These are phyloP conservation scores for Oxyria digyna DNA, from an alignment of 148 eudicot species.

Conservation along the genomic window DNA sequence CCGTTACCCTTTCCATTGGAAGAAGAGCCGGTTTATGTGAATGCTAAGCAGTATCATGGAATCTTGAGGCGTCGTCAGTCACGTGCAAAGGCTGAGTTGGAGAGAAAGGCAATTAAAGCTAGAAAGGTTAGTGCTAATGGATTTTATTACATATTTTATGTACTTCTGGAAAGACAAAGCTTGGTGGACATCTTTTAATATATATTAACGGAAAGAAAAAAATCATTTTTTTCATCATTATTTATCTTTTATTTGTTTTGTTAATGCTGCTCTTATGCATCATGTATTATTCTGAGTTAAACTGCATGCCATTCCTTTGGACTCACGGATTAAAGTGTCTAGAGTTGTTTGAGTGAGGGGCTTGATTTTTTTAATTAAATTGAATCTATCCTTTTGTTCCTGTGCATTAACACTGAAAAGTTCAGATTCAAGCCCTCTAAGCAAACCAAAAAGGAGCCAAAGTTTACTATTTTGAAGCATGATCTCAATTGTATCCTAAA, in stretches of 20 bases:
- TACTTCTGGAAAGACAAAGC: not conserved
- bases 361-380: not conserved
- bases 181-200: not conserved
- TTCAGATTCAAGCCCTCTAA: not conserved
- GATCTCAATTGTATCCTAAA: not conserved
- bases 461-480: not conserved
- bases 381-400: not conserved
- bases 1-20: conserved; percentile 58
- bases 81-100: conserved; percentile 75
- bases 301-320: not conserved
- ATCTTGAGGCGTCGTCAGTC: conserved; percentile 64
- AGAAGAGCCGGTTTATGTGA: conserved; percentile 75
- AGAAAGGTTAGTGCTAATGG: conserved; percentile 34
- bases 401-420: not conserved
- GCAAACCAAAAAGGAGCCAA: not conserved
- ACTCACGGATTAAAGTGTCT: not conserved
- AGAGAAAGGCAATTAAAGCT: conserved; percentile 41
- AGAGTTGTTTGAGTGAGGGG: not conserved
- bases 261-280: not conserved
- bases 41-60: conserved; percentile 75
- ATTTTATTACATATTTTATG: not conserved
- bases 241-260: not conserved
- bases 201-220: not conserved
- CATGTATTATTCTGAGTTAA: not conserved
- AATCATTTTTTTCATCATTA: not conserved